Conservation (phyloP, 2,329 filamentous ascomycete species). For the Ophiostoma sp. region DNA sequence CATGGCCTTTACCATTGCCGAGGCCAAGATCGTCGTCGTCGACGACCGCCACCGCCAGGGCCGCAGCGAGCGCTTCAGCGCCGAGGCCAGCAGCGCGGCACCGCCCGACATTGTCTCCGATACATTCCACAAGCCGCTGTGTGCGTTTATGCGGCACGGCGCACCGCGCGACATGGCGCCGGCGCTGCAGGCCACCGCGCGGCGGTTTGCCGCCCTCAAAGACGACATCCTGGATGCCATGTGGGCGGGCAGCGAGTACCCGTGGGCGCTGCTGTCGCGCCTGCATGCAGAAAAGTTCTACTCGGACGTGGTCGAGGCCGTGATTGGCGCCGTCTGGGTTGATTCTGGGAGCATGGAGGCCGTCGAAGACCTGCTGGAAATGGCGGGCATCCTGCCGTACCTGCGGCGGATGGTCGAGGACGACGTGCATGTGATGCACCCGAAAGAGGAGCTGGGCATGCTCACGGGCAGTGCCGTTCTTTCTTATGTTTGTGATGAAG, state of each 20-base stretch:
- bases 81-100: background rate
- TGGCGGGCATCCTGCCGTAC: slow-evolving; percentile 60
- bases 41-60: background rate
- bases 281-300: slow-evolving; percentile 69
- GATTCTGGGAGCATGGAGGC: slow-evolving; percentile 61
- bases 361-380: slow-evolving; percentile 57
- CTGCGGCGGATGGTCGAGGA: slow-evolving; percentile 58
- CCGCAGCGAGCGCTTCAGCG: background rate
- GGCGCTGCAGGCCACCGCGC: slow-evolving; percentile 30
- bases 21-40: slow-evolving; percentile 27
- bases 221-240: slow-evolving; percentile 49
- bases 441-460: slow-evolving; percentile 63
- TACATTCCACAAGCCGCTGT: slow-evolving; percentile 44
- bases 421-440: slow-evolving; percentile 53
- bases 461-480: slow-evolving; percentile 50
- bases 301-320: slow-evolving; percentile 75
- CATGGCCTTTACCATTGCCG: slow-evolving; percentile 47
- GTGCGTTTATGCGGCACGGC: slow-evolving; percentile 62
- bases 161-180: slow-evolving; percentile 43
- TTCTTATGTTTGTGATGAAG: slow-evolving; percentile 42
- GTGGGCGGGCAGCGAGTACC: slow-evolving; percentile 52
- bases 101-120: background rate
- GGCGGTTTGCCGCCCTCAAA: slow-evolving; percentile 47
- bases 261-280: slow-evolving; percentile 67
- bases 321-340: slow-evolving; percentile 78